Evolutionary conservation across 2,329 filamentous ascomycete species (phyloP), one percentile per base, ranked within the genome.

Genomic region (Stylonectria norvegica): DNA sequence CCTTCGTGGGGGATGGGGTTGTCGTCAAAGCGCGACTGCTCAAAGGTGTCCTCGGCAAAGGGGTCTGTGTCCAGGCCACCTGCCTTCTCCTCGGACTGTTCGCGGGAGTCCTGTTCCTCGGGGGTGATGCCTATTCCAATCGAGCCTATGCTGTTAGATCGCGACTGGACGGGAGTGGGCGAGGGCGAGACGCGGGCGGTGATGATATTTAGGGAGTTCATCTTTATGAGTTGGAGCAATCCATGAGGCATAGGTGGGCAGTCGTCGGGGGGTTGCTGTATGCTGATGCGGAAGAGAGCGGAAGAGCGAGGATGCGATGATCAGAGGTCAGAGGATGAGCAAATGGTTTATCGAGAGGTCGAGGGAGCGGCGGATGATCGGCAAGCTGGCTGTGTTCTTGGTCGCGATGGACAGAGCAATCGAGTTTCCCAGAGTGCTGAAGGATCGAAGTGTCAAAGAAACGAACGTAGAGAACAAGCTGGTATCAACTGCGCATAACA

Each of bases 151-250:
- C 79, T 83, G 62, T 81, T 82, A 47, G 78, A 76, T 62, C 79
- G 74, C 43, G 79, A 75, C 40, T 77, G 72, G 31, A 64, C 61
- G 22, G 78, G 72, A 54, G 72, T 79, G 43, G 77, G 68, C 39
- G 78, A 65, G 52, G 79, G 77, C 56, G 80, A 81, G 64, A 90
- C 86, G 70, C 86, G 84, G 64, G 87, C 82, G 60, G 89, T 93
- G 65, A 96, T 81, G 66, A 95, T 88, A 72, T 93, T 95, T 73
- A 95, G 76, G 59, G 90, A 95, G 82, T 96, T 96, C 91, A 96
- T 96, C 70, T 77, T 86, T 73, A 68, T 66, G 57, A 61, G 56
- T 57, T 64, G 64, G 58, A 64, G 65, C 64, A 67, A 73, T 75
- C 79, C 79, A 82, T 79, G 68, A 70, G 60, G 54, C 49, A 50